Evolutionary conservation across 1,139 yeast genomes (phyloP), one percentile per base, ranked within the genome.

Genomic region (Blastobotrys elegans): DNA sequence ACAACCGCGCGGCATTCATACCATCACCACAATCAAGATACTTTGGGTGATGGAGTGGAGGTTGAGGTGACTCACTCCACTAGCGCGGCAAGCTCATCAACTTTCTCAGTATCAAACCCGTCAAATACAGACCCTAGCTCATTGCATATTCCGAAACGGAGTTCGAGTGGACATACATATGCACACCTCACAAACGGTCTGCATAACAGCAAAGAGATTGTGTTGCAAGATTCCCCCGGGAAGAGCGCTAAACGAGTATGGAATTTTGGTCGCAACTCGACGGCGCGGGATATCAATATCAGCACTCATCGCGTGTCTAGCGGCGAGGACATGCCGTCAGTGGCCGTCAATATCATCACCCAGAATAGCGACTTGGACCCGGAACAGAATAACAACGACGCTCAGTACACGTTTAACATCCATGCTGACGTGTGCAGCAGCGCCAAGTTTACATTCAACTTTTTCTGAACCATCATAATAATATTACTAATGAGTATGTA

Each of bases 401-500:
- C 40, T 5, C 40, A 37, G 40, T 37, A 22, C 30, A 37, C 40
- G 4, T 37, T 37, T 22, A 37, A 37, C 21, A 37, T 37, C 16
- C 31, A 26, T 11, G 31, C 29, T 17, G 31, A 22, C n/a, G 30
- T 22, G 17, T n/a, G 18, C 31, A 26, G 40, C 40, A 37, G 20
- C n/a, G 40, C 21, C 4, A 37, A 37, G 11, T 37, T 37, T 16
- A 37, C 40, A 10, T 37, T 37, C 31, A 37, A 37, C 13, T 24
- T 37, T n/a, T 11, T 22, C 22, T 37, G 13, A 37, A 14, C 13
- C 13, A 27, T 27, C 13, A 8, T 27, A 27, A 27, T 27, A 27
- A 27, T 27, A 27, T 8, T 27, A 27, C 11, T 27, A 27, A 27
- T 27, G 8, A 13, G 8, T 27, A 8, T 27, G 30, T 27, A 27